phyloP scores from a whole-genome alignment of 108 stramenopile genomes.

The Chaetoceros tenuissimus region DNA sequence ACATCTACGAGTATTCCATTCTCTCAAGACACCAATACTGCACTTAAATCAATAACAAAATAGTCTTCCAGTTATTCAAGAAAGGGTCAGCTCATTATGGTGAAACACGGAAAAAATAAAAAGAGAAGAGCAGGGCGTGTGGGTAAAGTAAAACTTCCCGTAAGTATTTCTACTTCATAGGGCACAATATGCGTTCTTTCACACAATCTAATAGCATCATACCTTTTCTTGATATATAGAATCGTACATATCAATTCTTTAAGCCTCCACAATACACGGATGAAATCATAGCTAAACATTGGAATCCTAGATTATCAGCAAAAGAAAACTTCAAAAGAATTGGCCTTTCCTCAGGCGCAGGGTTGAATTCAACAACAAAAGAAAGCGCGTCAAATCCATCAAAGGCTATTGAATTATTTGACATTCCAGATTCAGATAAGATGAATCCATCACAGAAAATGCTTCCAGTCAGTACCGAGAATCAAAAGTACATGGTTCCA shows the following conservation, averaged over 20 bases:
- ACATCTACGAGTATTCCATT: too few relatives aligned
- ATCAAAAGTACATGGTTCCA: constrained; percentile 69
- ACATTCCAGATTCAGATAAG: constrained; percentile 69
- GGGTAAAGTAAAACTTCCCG: constrained; percentile 63
- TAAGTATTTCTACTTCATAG: constrained; percentile 7
- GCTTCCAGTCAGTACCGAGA: constrained; percentile 45
- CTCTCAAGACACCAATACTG: too few relatives aligned
- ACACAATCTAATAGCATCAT: not conserved
- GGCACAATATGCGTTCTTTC: not conserved
- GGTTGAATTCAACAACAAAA: constrained; percentile 14
- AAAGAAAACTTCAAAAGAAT: constrained; percentile 48
- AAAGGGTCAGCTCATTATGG: too few relatives aligned
- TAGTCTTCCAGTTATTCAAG: too few relatives aligned
- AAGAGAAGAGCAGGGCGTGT: constrained; percentile 67
- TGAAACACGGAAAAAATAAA: constrained; percentile 57
- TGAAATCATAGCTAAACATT: constrained; percentile 33
- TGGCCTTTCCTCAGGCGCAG: constrained; percentile 35
- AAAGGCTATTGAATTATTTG: constrained; percentile 65
- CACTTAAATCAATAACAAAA: too few relatives aligned
- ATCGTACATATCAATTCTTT: constrained; percentile 35
- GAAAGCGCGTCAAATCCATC: constrained; percentile 3
- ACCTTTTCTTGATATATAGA: constrained; percentile 21
- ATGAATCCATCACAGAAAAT: constrained; percentile 19
- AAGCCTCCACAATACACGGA: constrained; percentile 50
- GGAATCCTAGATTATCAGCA: constrained; percentile 62